phyloP scores from a whole-genome alignment of 208 protist genomes.

The Leishmania arabica region DNA sequence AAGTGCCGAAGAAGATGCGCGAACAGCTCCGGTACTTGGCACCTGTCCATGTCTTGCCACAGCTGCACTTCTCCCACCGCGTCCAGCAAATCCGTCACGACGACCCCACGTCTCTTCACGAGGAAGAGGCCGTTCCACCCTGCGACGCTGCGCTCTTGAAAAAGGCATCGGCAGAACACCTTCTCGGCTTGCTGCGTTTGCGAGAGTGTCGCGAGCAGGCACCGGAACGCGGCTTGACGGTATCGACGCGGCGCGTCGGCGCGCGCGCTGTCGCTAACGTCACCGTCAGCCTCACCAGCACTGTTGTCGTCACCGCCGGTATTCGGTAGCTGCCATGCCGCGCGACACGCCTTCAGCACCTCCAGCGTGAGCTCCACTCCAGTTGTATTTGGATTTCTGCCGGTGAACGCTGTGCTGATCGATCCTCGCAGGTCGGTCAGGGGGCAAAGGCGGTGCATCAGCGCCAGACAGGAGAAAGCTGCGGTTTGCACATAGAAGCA shows the following conservation, averaged over 20 bases:
- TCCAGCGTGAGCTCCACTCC: constrained; percentile 83
- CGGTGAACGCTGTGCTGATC: constrained; percentile 56
- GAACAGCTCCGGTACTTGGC: constrained; percentile 4
- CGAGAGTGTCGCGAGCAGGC: constrained; percentile 3
- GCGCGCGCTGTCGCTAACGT: neutral
- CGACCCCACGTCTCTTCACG: neutral
- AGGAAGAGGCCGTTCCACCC: constrained; percentile 8
- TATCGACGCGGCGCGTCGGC: constrained; percentile 28
- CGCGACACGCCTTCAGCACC: constrained; percentile 67
- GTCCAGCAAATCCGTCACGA: neutral
- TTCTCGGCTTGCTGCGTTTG: constrained; percentile 10
- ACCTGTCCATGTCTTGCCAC: constrained; percentile 2
- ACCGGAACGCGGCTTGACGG: constrained; percentile 16
- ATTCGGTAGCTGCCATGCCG: constrained; percentile 15
- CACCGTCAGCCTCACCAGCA: neutral
- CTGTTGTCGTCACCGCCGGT: neutral
- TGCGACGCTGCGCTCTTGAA: neutral
- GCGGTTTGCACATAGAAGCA: constrained; percentile 37
- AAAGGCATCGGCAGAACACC: constrained; percentile 8
- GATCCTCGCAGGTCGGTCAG: constrained; percentile 35
- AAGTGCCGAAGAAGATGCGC: constrained; percentile 8
- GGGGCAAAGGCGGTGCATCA: constrained; percentile 54
- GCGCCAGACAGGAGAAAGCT: constrained; percentile 73
- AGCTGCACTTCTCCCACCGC: neutral
- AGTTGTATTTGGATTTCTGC: constrained; percentile 17